A percentile compares a stretch with the other conserved stretches of the same genome.
These are phyloP conservation scores for Diospyros kaki DNA, from an alignment of 148 eudicot genomes.

Conservation along the genomic window DNA sequence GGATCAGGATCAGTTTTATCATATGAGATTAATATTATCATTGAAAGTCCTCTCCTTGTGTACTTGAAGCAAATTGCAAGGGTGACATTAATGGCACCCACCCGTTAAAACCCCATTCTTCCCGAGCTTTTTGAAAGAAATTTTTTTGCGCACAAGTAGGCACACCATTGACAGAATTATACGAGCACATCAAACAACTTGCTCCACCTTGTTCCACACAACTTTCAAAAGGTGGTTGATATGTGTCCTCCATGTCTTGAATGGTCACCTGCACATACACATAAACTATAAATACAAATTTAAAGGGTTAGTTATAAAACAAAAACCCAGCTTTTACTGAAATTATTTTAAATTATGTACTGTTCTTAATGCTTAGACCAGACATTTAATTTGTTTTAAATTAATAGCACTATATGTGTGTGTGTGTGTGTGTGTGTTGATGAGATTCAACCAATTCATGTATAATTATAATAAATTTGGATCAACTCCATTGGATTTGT, in stretches of 20 bases:
- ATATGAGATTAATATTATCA: neutral
- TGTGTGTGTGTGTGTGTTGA: no score
- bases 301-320: no score
- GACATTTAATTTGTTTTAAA: no score
- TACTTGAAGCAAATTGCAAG: neutral
- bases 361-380: no score
- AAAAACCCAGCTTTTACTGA: no score
- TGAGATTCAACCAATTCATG: no score
- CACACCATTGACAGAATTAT: slow-evolving; percentile 66
- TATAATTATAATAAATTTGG: no score
- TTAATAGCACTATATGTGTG: no score
- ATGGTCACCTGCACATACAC: no score
- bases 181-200: slow-evolving; percentile 85
- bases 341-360: no score
- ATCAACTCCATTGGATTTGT: no score
- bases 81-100: slow-evolving; percentile 18
- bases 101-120: slow-evolving; percentile 75
- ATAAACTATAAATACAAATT: no score
- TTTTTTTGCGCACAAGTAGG: slow-evolving; percentile 64
- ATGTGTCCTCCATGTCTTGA: slow-evolving; percentile 53
- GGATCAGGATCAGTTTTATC: neutral
- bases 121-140: slow-evolving; percentile 60
- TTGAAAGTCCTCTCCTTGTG: neutral
- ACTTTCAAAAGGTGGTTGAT: slow-evolving; percentile 63
- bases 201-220: slow-evolving; percentile 72